Evolutionary conservation across 1,139 yeast species (phyloP).

Genomic region (Geotrichum europaeum): DNA sequence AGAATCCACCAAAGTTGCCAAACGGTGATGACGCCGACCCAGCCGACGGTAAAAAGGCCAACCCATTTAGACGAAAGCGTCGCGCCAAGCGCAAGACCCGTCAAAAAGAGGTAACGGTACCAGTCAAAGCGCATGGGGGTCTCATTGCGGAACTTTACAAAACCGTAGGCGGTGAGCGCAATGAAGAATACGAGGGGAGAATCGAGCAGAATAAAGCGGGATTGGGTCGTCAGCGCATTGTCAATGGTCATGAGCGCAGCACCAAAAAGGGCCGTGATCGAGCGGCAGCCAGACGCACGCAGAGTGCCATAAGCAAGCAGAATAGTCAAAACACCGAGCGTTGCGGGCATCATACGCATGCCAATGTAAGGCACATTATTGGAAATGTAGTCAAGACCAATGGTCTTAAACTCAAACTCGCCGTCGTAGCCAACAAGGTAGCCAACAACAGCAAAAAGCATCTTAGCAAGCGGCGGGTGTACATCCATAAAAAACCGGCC

Average conservation of each 20-base stretch:
- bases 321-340: constrained; percentile 75
- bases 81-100: constrained; percentile 81
- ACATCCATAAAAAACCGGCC: constrained; percentile 84
- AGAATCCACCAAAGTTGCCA: constrained; percentile 80
- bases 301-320: constrained; percentile 73
- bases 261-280: constrained; percentile 64
- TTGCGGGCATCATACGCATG: constrained; percentile 84
- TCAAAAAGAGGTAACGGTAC: constrained; percentile 63
- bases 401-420: constrained; percentile 78
- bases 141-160: constrained; percentile 74
- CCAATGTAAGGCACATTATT: constrained; percentile 60
- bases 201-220: constrained; percentile 84
- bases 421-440: constrained; percentile 87
- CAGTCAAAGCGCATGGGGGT: constrained; percentile 64
- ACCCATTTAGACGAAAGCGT: constrained; percentile 95
- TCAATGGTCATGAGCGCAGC: constrained; percentile 68
- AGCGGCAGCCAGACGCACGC: constrained; percentile 79
- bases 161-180: constrained; percentile 76
- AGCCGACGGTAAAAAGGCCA: constrained; percentile 86
- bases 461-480: constrained; percentile 96
- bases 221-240: constrained; percentile 80
- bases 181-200: constrained; percentile 88
- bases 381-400: constrained; percentile 73
- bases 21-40: constrained; percentile 77
- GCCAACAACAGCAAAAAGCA: constrained; percentile 86